Base-by-base conservation (phyloP, 331 rosid genomes). In the Malus hybrid region DNA sequence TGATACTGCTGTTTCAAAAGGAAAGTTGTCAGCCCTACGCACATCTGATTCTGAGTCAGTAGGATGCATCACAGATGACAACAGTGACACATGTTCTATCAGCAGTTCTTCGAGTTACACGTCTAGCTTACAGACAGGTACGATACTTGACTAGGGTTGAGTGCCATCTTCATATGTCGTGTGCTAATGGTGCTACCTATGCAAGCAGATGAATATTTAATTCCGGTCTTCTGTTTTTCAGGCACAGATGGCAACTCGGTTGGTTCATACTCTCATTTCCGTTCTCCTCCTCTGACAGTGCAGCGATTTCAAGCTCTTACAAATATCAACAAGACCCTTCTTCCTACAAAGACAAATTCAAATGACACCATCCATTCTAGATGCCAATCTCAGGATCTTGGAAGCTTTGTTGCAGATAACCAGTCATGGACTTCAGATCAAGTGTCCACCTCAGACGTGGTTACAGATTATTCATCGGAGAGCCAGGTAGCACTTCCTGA, bases 221-320 rank as follows among this genome's bases (percentile, higher is more conserved):
- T 32, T 56, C 52, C 32, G 18, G 28, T 46, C 61, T 26, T 67
- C 39, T 80, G 6, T 55, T 56, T 78, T 75, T 64, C 46, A 36
- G 76, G 12, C 57, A 57, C 94, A 94, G 99, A 92, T 46, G 26
- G 44, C 74, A 80, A 68, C 52, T 94, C 95, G 2, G 69, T 75
- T 70, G 71, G 81, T 62, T 86, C 91, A 4, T 70, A 79, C 77
- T 76, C 90, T 77, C 86, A 80, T 74, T 78, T 79, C 64, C 80
- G 53, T 57, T 87, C 93, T 39, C 75, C 93, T 36, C 88, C 97
- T 64, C 83, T 90, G 55, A 78, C 96, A 48, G 71, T 86, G 39
- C 97, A 92, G 76, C 80, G 93, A 68, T 92, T 84, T 84, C 97
- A 90, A 68, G 97, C 99, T 66, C 97, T 94, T 73, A 53, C 93